Base-by-base conservation (phyloP, 129 eudicot species). In the Scalesia atractyloides region DNA sequence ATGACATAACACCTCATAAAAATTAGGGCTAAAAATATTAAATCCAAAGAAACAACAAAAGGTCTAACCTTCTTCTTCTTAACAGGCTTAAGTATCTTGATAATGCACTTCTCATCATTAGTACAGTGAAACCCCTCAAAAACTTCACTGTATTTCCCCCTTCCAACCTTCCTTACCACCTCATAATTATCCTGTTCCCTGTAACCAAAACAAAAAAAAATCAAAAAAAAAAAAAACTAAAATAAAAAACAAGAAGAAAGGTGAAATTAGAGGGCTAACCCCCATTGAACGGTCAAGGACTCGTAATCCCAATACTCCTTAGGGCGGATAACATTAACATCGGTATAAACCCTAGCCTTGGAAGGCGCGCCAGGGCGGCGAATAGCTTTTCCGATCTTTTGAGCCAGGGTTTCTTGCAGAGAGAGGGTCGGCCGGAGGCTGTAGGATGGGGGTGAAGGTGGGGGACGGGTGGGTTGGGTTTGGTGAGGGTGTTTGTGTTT, bases 321-420 rank as follows among this genome's bases (percentile, higher is more conserved):
- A 7, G 98, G 97, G 2, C 98, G 87, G 68, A 84, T 69, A 24
- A 90, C 89, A 69, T 94, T 94, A 57, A 94, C 75, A 76, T 94
- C 98, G 20, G 93, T 51, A 68, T 94, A 94, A 80, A 94, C 97
- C 87, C 87, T 84, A 80, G 98, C 92, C 78, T 87, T 87, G 65
- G 98, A 93, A 0, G 98, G 90, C 2, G 96, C 96, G 84, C 98
- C 98, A n/a, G 98, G 97, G 30, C 97, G 90, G 87, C 98, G 91
- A 64, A 86, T 79, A 24, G 98, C 81, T 81, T 90, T 93, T 7
- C 98, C 97, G 83, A 93, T 93, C 91, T 88, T 86, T 64, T 89
- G 98, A 75, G 98, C 87, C 98, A 92, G 92, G 80, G 91, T 83
- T 74, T 89, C 96, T 10, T 84, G 57, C 41, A 66, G 70, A 14